Evolutionary conservation across 352 stramenopile genomes (phyloP).

Genomic region (Phytophthora capsici): DNA sequence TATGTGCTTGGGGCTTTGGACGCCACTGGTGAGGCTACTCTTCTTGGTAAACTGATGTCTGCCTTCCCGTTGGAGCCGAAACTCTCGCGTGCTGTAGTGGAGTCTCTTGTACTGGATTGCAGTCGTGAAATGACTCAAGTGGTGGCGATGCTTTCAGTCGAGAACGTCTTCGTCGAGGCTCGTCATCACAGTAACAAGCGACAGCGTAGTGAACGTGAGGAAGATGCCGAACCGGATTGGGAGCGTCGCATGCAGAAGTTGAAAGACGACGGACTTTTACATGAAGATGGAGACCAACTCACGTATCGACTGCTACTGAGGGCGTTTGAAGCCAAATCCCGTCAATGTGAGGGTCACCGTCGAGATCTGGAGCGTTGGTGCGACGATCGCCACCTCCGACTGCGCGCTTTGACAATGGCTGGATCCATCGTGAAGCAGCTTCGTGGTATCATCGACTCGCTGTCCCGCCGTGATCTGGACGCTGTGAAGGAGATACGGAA

Average conservation of each 20-base stretch:
- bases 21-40: conserved; percentile 53
- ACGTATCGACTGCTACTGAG: conserved; percentile 56
- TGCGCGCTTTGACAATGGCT: conserved; percentile 64
- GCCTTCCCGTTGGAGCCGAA: conserved; percentile 86
- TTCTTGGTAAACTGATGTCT: conserved; percentile 77
- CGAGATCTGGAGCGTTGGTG: conserved; percentile 59
- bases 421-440: conserved; percentile 62
- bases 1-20: conserved; percentile 73
- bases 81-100: conserved; percentile 67
- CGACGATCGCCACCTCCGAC: conserved; percentile 49
- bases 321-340: conserved; percentile 42
- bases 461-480: conserved; percentile 44
- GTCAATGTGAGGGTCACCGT: conserved; percentile 13
- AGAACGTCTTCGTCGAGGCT: conserved; percentile 72
- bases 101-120: conserved; percentile 65
- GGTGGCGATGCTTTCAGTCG: conserved; percentile 86
- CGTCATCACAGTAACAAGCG: conserved; percentile 7
- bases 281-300: conserved; percentile 64
- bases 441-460: conserved; percentile 52
- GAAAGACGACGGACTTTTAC: conserved; percentile 50
- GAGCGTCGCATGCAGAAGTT: conserved; percentile 53
- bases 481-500: conserved; percentile 9
- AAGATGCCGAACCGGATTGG: conserved; percentile 29
- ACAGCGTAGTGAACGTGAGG: conserved; percentile 20
- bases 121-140: conserved; percentile 69